Percentiles rank a stretch among this genome's conserved stretches.
These are phyloP conservation scores for Spongispora temasekensis DNA, from an alignment of 1,284 basidiomycete genomes.

Conservation along the genomic window DNA sequence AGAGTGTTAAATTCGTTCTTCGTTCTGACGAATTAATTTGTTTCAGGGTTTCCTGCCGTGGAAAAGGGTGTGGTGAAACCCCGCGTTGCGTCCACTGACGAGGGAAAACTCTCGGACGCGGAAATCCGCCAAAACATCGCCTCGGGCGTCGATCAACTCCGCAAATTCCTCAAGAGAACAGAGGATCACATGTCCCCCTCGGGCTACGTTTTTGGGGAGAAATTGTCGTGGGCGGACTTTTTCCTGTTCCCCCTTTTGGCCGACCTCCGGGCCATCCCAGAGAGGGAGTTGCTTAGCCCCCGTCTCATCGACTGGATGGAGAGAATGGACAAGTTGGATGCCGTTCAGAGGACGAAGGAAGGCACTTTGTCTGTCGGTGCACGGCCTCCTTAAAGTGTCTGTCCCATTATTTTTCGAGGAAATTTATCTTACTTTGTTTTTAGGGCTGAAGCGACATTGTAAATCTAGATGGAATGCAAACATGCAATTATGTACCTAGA, in stretches of 20 bases:
- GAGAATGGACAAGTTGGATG: constrained; percentile 29
- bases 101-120: constrained; percentile 24
- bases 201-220: constrained; percentile 32
- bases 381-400: constrained; percentile 19
- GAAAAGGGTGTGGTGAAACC: constrained; percentile 36
- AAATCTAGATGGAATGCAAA: background rate
- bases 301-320: constrained; percentile 30
- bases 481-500: background rate
- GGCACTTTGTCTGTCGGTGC: constrained; percentile 31
- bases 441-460: background rate
- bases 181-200: constrained; percentile 29
- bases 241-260: constrained; percentile 36
- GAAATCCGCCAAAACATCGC: constrained; percentile 23
- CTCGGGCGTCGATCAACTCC: constrained; percentile 21
- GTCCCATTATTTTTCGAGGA: background rate
- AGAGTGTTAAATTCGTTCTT: background rate
- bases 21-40: background rate
- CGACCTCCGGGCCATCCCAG: constrained; percentile 31
- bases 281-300: constrained; percentile 25
- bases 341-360: constrained; percentile 25
- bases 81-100: constrained; percentile 30
- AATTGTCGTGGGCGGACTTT: constrained; percentile 34
- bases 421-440: background rate
- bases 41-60: constrained; percentile 30
- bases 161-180: constrained; percentile 15